Evolutionary conservation across 768 basidiomycete genomes (phyloP).

Genomic region (Mycena belliarum): DNA sequence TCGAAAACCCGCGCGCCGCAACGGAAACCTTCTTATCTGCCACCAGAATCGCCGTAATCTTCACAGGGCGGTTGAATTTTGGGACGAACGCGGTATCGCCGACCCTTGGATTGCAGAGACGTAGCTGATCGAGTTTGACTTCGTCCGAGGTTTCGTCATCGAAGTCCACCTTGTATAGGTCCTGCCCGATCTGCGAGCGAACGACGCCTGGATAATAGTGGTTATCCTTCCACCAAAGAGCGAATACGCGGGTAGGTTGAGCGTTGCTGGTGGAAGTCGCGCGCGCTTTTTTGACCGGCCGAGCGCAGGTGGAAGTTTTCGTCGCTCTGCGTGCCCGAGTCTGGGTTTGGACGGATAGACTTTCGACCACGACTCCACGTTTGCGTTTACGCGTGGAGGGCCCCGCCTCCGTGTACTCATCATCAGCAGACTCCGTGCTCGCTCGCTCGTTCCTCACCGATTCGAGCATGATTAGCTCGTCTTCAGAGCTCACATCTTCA

Average conservation of each 20-base stretch:
- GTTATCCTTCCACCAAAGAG: slow-evolving; percentile 61
- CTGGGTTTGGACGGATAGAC: slow-evolving; percentile 11
- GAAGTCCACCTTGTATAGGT: slow-evolving; percentile 55
- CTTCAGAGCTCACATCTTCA: slow-evolving; percentile 30
- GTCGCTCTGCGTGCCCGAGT: slow-evolving; percentile 27
- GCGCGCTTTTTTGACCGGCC: slow-evolving; percentile 41
- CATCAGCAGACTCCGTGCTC: slow-evolving; percentile 43
- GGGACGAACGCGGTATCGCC: slow-evolving; percentile 56
- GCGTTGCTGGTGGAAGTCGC: slow-evolving; percentile 29
- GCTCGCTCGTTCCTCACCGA: slow-evolving; percentile 37
- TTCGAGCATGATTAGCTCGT: slow-evolving; percentile 16
- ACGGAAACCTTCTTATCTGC: slow-evolving; percentile 35
- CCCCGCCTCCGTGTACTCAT: slow-evolving; percentile 34
- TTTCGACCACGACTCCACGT: slow-evolving; percentile 27
- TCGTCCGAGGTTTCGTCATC: slow-evolving; percentile 58
- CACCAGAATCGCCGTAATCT: slow-evolving; percentile 28
- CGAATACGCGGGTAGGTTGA: slow-evolving; percentile 63
- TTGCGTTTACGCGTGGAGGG: slow-evolving; percentile 48
- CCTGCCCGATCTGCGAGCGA: slow-evolving; percentile 32
- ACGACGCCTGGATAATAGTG: slow-evolving; percentile 65
- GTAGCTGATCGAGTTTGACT: slow-evolving; percentile 55
- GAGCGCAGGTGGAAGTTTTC: slow-evolving; percentile 23
- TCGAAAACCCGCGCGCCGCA: slow-evolving; percentile 39
- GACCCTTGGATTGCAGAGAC: slow-evolving; percentile 46
- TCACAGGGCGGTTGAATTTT: slow-evolving; percentile 35